Conservation (phyloP, 305 asterid species). For the Vinca major region DNA sequence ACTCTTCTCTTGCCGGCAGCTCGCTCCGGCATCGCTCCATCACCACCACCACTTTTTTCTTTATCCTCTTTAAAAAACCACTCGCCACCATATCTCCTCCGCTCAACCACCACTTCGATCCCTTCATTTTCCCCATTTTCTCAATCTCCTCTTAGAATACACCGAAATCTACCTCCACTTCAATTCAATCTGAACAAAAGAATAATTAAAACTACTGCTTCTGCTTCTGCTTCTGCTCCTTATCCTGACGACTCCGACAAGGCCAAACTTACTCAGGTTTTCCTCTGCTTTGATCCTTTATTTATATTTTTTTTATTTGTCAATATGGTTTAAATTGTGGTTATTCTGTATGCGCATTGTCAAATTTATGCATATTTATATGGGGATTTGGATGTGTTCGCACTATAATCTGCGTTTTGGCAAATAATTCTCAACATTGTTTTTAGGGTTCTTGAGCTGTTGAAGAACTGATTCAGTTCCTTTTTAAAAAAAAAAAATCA, state of each 20-base stretch:
- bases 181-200: slow-evolving; percentile 24
- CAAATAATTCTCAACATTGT: slow-evolving; percentile 24
- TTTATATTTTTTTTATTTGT: slow-evolving; percentile 6
- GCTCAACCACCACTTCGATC: slow-evolving; percentile 16
- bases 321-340: slow-evolving; percentile 7
- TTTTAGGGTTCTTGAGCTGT: slow-evolving; percentile 24
- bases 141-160: slow-evolving; percentile 21
- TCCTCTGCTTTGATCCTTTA: background rate
- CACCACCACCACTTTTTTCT: slow-evolving; percentile 17
- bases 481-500: no score
- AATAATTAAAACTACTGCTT: slow-evolving; percentile 26
- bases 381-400: slow-evolving; percentile 4
- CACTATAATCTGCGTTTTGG: slow-evolving; percentile 1
- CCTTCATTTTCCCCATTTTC: background rate
- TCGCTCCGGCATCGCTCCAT: slow-evolving; percentile 50
- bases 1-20: slow-evolving; percentile 70
- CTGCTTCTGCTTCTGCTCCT: slow-evolving; percentile 31
- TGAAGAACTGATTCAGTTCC: background rate
- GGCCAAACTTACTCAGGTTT: slow-evolving; percentile 73
- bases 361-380: background rate
- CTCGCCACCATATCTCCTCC: slow-evolving; percentile 11
- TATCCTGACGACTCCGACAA: slow-evolving; percentile 59
- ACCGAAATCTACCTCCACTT: slow-evolving; percentile 32
- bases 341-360: slow-evolving; percentile 11
- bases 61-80: slow-evolving; percentile 21